phyloP scores from a whole-genome alignment of 2,329 filamentous ascomycete genomes.

The Stenocarpella maydis region DNA sequence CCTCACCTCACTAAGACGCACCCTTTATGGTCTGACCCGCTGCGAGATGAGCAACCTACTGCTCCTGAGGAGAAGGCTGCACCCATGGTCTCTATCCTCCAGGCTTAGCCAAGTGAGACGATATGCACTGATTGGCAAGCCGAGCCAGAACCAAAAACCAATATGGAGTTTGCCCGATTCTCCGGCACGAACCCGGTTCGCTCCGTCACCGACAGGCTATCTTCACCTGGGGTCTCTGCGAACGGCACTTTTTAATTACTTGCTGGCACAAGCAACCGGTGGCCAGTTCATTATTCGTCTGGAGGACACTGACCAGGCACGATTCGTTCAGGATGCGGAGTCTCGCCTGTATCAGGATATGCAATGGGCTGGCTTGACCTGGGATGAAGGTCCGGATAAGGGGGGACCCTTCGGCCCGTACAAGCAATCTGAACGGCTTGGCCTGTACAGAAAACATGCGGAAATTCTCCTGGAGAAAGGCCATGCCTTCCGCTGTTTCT shows the following conservation, averaged over 20 bases:
- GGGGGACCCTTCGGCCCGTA: conserved; percentile 88
- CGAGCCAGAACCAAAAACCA: conserved; percentile 37
- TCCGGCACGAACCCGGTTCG: conserved; percentile 84
- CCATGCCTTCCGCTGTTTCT: conserved; percentile 94
- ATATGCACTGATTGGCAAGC: conserved; percentile 39
- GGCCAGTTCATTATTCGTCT: conserved; percentile 91
- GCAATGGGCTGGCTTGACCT: conserved; percentile 86
- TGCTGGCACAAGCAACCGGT: conserved; percentile 85
- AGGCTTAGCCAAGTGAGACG: conserved; percentile 34
- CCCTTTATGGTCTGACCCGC: conserved; percentile 16
- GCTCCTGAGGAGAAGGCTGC: conserved; percentile 36
- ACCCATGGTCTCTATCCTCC: conserved; percentile 28
- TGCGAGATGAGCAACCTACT: conserved; percentile 36
- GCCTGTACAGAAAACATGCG: conserved; percentile 76
- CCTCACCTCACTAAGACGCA: neutral
- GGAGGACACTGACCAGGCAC: conserved; percentile 94
- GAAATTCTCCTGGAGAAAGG: conserved; percentile 73
- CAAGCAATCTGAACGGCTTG: conserved; percentile 83
- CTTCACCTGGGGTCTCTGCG: conserved; percentile 90
- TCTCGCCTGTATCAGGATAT: conserved; percentile 79
- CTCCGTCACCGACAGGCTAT: conserved; percentile 93
- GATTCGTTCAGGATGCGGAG: conserved; percentile 83
- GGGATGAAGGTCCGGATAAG: conserved; percentile 92
- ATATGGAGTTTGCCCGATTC: conserved; percentile 53
- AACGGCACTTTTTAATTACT: conserved; percentile 94